Evolutionary conservation across 2,329 filamentous ascomycete genomes (phyloP).

Genomic region (Penicillium sp.): DNA sequence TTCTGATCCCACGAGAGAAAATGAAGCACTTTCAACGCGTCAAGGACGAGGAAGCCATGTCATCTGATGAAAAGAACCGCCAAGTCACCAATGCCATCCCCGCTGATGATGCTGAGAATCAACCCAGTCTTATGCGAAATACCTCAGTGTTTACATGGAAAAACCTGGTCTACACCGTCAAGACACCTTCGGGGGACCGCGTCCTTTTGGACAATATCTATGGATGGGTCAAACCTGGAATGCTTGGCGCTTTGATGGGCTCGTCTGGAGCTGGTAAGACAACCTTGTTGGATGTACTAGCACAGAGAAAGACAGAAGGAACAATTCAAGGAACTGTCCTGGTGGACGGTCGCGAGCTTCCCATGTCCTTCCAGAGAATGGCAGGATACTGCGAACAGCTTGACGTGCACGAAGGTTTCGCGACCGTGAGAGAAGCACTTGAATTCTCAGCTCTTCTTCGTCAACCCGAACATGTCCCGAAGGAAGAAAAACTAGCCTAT

Average conservation of each 20-base stretch:
- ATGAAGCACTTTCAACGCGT: conserved; percentile 51
- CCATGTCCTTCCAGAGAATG: conserved; percentile 63
- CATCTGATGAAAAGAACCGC: conserved; percentile 8
- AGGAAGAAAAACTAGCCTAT: conserved; percentile 63
- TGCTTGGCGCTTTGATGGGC: conserved; percentile 76
- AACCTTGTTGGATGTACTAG: conserved; percentile 72
- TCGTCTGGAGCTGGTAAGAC: conserved; percentile 75
- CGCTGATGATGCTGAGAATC: conserved; percentile 25
- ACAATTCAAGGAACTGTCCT: conserved; percentile 65
- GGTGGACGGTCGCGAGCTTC: conserved; percentile 63
- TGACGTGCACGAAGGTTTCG: conserved; percentile 67
- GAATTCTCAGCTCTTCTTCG: conserved; percentile 66
- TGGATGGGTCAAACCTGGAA: conserved; percentile 76
- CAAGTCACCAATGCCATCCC: not conserved
- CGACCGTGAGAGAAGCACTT: conserved; percentile 65
- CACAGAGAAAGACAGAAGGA: conserved; percentile 68
- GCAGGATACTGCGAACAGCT: conserved; percentile 71
- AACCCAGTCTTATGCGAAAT: conserved; percentile 56
- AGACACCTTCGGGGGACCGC: conserved; percentile 56
- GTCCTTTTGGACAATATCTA: conserved; percentile 66
- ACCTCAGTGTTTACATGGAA: conserved; percentile 74
- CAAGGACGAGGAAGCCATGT: conserved; percentile 24
- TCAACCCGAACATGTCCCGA: conserved; percentile 54
- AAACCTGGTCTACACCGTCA: conserved; percentile 69
- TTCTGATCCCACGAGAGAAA: conserved; percentile 64